phyloP scores from a whole-genome alignment of 1,139 yeast species.

The Protomyces macrosporus region DNA sequence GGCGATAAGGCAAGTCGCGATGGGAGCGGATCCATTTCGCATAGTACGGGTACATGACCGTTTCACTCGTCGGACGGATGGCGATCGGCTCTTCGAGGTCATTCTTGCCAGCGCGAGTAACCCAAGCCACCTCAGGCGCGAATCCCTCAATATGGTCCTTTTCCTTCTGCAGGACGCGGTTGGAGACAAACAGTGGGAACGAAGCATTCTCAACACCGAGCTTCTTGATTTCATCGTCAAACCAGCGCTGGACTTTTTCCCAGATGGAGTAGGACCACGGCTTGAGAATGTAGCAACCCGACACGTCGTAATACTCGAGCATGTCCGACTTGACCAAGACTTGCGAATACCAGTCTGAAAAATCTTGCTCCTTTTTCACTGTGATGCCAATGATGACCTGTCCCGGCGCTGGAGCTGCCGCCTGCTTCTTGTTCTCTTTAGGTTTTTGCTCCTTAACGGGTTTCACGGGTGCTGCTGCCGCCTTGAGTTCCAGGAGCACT shows the following conservation, averaged over 20 bases:
- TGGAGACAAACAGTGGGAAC: slow-evolving; percentile 98
- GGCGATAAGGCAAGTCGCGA: slow-evolving; percentile 91
- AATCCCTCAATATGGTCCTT: slow-evolving; percentile 99
- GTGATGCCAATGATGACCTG: slow-evolving; percentile 95
- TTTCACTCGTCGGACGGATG: slow-evolving; percentile 97
- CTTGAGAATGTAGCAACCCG: slow-evolving; percentile 96
- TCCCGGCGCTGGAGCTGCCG: slow-evolving; percentile 36
- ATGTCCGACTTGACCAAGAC: slow-evolving; percentile 93
- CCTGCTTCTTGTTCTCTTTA: slow-evolving; percentile 44
- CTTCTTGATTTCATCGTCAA: slow-evolving; percentile 70
- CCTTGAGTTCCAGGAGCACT: slow-evolving; percentile 11
- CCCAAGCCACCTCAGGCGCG: slow-evolving; percentile 99
- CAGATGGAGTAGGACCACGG: slow-evolving; percentile 92
- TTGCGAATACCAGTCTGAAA: slow-evolving; percentile 97
- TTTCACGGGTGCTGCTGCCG: slow-evolving; percentile 22
- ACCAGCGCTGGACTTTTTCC: slow-evolving; percentile 90
- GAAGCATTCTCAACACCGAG: slow-evolving; percentile 92
- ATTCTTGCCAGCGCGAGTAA: slow-evolving; percentile 87
- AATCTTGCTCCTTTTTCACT: slow-evolving; percentile 83
- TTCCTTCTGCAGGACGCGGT: slow-evolving; percentile 88
- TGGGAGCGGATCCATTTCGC: slow-evolving; percentile 98
- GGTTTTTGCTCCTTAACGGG: slow-evolving; percentile 37
- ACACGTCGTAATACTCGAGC: slow-evolving; percentile 94
- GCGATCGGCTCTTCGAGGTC: slow-evolving; percentile 98
- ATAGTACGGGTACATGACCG: slow-evolving; percentile 99